These are phyloP conservation scores for Didymella pomorum DNA, from an alignment of 2,329 filamentous ascomycete species.

Conservation along the genomic window DNA sequence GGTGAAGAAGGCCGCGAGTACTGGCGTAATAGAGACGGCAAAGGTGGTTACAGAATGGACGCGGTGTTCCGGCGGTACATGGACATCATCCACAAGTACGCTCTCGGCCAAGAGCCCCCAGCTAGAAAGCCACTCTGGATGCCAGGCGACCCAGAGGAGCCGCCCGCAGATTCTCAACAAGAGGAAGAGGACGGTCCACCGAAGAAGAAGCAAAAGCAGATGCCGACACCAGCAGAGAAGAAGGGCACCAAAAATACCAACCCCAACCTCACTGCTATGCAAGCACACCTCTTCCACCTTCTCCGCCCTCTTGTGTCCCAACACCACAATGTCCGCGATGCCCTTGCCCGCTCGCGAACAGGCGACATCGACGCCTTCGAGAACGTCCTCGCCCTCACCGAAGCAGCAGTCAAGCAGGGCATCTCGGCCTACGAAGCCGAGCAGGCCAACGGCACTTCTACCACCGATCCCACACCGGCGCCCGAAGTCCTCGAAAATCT, in stretches of 20 bases:
- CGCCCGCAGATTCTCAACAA: constrained; percentile 23
- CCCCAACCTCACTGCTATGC: constrained; percentile 79
- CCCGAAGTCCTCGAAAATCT: constrained; percentile 8
- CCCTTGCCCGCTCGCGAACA: constrained; percentile 72
- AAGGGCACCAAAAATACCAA: constrained; percentile 59
- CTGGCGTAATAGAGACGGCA: constrained; percentile 81
- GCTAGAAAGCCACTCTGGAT: constrained; percentile 76
- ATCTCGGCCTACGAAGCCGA: constrained; percentile 70
- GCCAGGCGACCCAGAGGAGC: constrained; percentile 58
- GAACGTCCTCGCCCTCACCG: constrained; percentile 75
- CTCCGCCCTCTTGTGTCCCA: constrained; percentile 80
- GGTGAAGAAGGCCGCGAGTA: constrained; percentile 77
- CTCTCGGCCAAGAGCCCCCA: constrained; percentile 72
- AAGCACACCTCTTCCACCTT: constrained; percentile 92
- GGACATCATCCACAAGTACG: constrained; percentile 85
- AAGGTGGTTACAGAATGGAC: constrained; percentile 87
- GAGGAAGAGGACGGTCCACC: constrained; percentile 43
- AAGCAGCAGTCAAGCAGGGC: constrained; percentile 75
- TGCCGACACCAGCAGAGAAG: constrained; percentile 54
- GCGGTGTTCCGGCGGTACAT: constrained; percentile 87
- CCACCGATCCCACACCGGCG: not conserved
- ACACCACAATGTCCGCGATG: constrained; percentile 85
- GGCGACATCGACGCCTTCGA: constrained; percentile 82
- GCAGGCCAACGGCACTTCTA: constrained; percentile 12
- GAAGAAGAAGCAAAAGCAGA: constrained; percentile 48